Evolutionary conservation across 1,139 yeast genomes (phyloP).

Genomic region (Candida anutae): DNA sequence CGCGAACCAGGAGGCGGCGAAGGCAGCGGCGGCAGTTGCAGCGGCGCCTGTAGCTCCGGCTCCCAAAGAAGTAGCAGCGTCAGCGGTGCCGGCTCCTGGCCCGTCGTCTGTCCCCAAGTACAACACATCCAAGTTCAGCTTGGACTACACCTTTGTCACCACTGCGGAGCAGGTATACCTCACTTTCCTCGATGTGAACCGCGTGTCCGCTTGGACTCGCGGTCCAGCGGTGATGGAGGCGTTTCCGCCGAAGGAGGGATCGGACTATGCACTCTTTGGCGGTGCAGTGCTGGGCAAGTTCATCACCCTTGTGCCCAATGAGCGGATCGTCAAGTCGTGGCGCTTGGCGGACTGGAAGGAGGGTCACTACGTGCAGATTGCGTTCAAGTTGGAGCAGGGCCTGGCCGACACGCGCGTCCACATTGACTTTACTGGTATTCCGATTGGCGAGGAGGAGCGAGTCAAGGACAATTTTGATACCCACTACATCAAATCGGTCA

Average conservation of each 20-base stretch:
- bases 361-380: conserved; percentile 69
- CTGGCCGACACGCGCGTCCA: conserved; percentile 74
- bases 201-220: conserved; percentile 87
- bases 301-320: conserved; percentile 48
- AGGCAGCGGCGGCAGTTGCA: conserved; percentile 10
- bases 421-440: conserved; percentile 82
- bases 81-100: conserved; percentile 10
- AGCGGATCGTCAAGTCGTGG: conserved; percentile 70
- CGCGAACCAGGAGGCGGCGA: conserved; percentile 45
- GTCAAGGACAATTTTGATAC: conserved; percentile 82
- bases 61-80: conserved; percentile 6
- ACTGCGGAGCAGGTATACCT: conserved; percentile 77
- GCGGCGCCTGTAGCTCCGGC: conserved; percentile 1
- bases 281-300: conserved; percentile 81
- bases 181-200: conserved; percentile 65
- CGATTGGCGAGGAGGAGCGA: conserved; percentile 93
- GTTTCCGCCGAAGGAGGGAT: conserved; percentile 49
- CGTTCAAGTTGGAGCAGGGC: conserved; percentile 64
- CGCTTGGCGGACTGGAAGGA: conserved; percentile 81
- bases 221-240: conserved; percentile 55
- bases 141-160: conserved; percentile 78
- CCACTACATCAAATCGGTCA: conserved; percentile 80
- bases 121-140: conserved; percentile 72
- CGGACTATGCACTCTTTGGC: conserved; percentile 67
- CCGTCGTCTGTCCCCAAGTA: conserved; percentile 42